Conservation (phyloP, 2,329 filamentous ascomycete species). For the Apiospora koreana region DNA sequence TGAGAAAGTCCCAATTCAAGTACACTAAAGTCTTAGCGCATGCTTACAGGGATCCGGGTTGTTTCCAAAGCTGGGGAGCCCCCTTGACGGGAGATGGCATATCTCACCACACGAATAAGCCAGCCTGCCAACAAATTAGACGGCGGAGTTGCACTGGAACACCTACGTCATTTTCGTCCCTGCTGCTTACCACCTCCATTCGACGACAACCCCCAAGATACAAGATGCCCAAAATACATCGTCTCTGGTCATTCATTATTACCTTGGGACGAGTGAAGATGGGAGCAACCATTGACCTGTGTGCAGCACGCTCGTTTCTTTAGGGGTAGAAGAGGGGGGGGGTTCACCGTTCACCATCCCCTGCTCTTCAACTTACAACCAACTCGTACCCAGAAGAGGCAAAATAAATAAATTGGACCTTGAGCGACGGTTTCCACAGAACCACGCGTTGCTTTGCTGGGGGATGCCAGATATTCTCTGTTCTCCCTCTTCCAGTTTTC, state of each 20-base stretch:
- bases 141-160: not conserved
- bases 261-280: not conserved
- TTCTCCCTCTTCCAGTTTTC: not conserved
- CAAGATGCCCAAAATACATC: not conserved
- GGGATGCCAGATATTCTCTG: not conserved
- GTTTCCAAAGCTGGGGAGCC: not conserved
- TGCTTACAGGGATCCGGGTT: not conserved
- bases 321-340: not conserved
- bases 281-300: not conserved
- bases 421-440: not conserved
- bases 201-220: not conserved
- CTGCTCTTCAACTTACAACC: not conserved
- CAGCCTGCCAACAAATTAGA: constrained; percentile 3
- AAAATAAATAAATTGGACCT: not conserved
- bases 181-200: not conserved
- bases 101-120: constrained; percentile 3
- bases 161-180: constrained; percentile 4
- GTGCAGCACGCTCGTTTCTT: not conserved
- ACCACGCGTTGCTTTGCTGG: constrained; percentile 6
- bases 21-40: not conserved
- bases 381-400: not conserved
- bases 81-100: constrained; percentile 3
- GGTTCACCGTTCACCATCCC: not conserved
- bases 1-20: not conserved
- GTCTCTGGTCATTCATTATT: too few relatives aligned